Base-by-base conservation (phyloP, 2,329 filamentous ascomycete genomes). In the Erysiphe pulchra region DNA sequence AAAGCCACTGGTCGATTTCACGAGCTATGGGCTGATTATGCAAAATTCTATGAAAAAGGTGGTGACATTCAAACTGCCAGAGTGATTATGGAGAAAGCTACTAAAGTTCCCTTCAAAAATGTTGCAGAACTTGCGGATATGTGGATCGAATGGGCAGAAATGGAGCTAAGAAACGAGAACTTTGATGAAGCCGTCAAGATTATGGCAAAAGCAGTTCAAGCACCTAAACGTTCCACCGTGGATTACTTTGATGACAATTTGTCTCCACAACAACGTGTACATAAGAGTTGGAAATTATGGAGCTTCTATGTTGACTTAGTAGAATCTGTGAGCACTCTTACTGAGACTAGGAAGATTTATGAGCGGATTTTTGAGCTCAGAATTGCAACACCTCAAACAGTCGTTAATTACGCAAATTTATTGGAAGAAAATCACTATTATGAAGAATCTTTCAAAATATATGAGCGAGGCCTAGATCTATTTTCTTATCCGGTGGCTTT, bases 221-320 rank as follows among this genome's bases (percentile, higher is more conserved):
- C 90, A n/a, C 86, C 90, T 0, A 95, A 95, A 62, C 70, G 84
- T 52, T 94, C 87, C n/a, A 92, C 77, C 2, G 85, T 98, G n/a
- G 90, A 98, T 64, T 98, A 95, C 59, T 98, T 95, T 57, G 90
- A 98, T 59, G 92, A 98, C 59, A 84, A 74, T 0, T 66, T 98
- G 7, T 85, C 84, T 1, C 87, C 90, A 4, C 90, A 98, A 59
- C 90, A 95, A 64, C 75, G 92, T 50, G 82, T 98, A 2, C 90
- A 98, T 65, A 98, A 98, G 68, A 93, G 84, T 59, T 98, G 90
- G 90, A 98, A 95, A 61, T 65, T 98, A 11, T 98, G 90, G 90
- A 93, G 85, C 62, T 98, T 98, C 66, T 98, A 98, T 55, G 86
- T 98, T 37, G 90, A 98, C 59, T 72, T 98, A 1, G 86, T 98